Conservation (phyloP, 768 basidiomycete species). For the Leucosporidium creatinivorum region DNA sequence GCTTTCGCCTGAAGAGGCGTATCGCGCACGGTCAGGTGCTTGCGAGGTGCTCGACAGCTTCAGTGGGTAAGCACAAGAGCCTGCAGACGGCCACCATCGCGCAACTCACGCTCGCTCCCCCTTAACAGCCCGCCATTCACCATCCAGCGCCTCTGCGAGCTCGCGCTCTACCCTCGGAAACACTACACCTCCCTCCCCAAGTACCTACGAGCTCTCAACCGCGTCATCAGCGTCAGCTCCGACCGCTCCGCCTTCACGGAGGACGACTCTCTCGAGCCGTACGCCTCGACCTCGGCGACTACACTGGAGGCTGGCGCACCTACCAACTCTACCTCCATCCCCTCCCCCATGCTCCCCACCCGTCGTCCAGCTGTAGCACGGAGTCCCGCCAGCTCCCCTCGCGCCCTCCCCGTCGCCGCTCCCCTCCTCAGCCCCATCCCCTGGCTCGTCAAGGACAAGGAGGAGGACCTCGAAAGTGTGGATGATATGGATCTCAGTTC, state of each 20-base stretch:
- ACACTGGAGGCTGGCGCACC: slow-evolving; percentile 17
- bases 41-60: slow-evolving; percentile 31
- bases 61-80: slow-evolving; percentile 2
- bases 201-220: slow-evolving; percentile 79
- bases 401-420: slow-evolving; percentile 17
- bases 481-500: slow-evolving; percentile 9
- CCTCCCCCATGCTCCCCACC: slow-evolving; percentile 7
- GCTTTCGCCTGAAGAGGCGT: slow-evolving; percentile 48
- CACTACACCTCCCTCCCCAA: slow-evolving; percentile 75
- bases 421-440: slow-evolving; percentile 36
- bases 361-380: neutral
- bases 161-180: slow-evolving; percentile 59
- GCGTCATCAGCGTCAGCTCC: slow-evolving; percentile 73
- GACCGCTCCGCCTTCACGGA: slow-evolving; percentile 41
- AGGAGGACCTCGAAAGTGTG: slow-evolving; percentile 5
- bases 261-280: slow-evolving; percentile 13
- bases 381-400: slow-evolving; percentile 1
- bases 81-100: neutral
- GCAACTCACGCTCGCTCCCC: neutral
- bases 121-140: slow-evolving; percentile 57
- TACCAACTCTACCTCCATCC: slow-evolving; percentile 12
- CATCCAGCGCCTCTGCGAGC: slow-evolving; percentile 79
- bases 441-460: slow-evolving; percentile 21
- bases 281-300: slow-evolving; percentile 21
- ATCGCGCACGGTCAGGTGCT: slow-evolving; percentile 10